A percentile compares a stretch with the other conserved stretches of the same genome.
phyloP scores from a whole-genome alignment of 73 alveolate genomes.

The Paramecium octaurelia region DNA sequence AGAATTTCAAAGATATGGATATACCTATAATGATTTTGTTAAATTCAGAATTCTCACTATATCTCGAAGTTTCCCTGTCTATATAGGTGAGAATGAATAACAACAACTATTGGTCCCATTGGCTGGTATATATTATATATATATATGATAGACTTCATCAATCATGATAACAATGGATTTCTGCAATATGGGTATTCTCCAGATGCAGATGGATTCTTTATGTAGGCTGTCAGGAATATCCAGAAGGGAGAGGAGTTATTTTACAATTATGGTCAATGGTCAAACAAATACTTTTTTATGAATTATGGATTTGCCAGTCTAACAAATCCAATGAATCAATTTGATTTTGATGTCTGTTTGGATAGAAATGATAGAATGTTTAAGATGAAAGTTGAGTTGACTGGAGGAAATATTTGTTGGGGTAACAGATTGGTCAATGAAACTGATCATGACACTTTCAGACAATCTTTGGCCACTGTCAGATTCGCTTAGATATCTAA shows the following conservation, averaged over 20 bases:
- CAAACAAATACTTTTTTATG: slow-evolving; percentile 87
- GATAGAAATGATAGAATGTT: slow-evolving; percentile 69
- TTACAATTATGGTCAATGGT: slow-evolving; percentile 92
- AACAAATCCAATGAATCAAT: slow-evolving; percentile 86
- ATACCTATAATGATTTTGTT: slow-evolving; percentile 76
- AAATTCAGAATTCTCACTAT: slow-evolving; percentile 85
- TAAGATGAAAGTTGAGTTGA: slow-evolving; percentile 63
- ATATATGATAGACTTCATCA: slow-evolving; percentile 88
- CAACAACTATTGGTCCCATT: slow-evolving; percentile 18
- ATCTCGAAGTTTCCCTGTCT: slow-evolving; percentile 85
- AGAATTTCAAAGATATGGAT: slow-evolving; percentile 71
- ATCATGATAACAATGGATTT: slow-evolving; percentile 89
- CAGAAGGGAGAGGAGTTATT: slow-evolving; percentile 79
- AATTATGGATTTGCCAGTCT: slow-evolving; percentile 90
- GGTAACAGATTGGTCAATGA: slow-evolving; percentile 73
- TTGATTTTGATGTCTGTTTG: slow-evolving; percentile 77
- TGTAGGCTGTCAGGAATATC: slow-evolving; percentile 88
- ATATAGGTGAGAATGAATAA: slow-evolving; percentile 75
- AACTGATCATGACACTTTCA: slow-evolving; percentile 67
- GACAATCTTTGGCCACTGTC: slow-evolving; percentile 65
- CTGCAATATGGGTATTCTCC: slow-evolving; percentile 86
- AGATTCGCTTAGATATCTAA: slow-evolving; percentile 66
- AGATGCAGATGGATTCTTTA: slow-evolving; percentile 77
- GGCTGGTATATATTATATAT: slow-evolving; percentile 81
- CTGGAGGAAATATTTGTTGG: slow-evolving; percentile 55